Base-by-base conservation (phyloP, 805 yeast genomes). In the Zygoascus bituminiphila region DNA sequence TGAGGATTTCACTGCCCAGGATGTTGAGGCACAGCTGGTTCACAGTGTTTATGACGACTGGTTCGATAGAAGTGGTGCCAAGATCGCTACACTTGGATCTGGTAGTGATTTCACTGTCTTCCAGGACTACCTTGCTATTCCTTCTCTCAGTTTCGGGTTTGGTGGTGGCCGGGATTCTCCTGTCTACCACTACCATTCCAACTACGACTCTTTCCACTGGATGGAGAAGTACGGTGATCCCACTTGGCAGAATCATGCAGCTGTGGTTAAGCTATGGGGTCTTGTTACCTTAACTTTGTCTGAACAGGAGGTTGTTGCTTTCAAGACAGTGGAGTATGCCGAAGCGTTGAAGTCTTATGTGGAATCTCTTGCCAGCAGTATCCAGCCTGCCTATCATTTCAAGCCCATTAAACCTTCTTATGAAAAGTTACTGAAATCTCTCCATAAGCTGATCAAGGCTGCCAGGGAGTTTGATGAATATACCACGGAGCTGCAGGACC, bases 181-280 rank as follows among this genome's bases (percentile, higher is more conserved):
- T 0, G 77, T 82, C 6, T 83, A 83, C 60, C 89, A 82, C 51
- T 82, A 84, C 62, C 91, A 84, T 60, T 82, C 89, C 15, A 78
- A 81, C 60, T 84, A 81, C 59, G 88, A 82, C 62, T 80, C 86
- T 0, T 78, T 67, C 62, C 69, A 78, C 54, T 84, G 91, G 91
- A 81, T 83, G 82, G 70, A 71, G 33, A 69, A 64, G 4, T 74
- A 62, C 60, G 84, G 78, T 24, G 89, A 83, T 59, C 81, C 83
- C 12, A 79, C 75, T 0, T 82, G 79, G 66, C 68, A 69, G 37
- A 72, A 63, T 53, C 89, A 84, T 62, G 77, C 78, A 46, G 62
- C 79, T 4, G 61, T 76, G 59, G 73, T 82, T 14, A 75, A 78
- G 59, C 70, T 69, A 45, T 59, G 78, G 51, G 84, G 85, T 1